Percentiles rank a stretch among this genome's conserved stretches.
Evolutionary conservation across 1,284 basidiomycete genomes (phyloP).

Genomic region (Trichosporon coremiiforme): DNA sequence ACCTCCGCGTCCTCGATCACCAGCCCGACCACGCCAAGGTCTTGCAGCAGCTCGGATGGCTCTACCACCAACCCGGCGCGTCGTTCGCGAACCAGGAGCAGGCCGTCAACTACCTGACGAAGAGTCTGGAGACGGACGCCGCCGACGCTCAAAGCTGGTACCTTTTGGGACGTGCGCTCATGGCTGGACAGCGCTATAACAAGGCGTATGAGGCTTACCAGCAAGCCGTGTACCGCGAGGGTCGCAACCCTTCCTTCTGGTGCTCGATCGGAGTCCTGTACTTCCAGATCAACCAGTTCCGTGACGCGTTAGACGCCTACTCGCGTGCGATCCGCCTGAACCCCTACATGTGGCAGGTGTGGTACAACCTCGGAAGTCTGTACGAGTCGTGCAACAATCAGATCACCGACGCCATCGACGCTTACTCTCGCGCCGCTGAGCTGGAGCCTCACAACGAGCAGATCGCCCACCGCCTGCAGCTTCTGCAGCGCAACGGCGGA

Average conservation of each 20-base stretch:
- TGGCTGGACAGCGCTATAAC: slow-evolving; percentile 97
- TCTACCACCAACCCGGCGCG: slow-evolving; percentile 93
- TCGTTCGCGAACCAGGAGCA: slow-evolving; percentile 93
- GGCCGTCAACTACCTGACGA: slow-evolving; percentile 90
- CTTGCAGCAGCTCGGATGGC: slow-evolving; percentile 94
- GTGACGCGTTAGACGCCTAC: slow-evolving; percentile 96
- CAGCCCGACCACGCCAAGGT: slow-evolving; percentile 96
- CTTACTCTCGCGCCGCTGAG: slow-evolving; percentile 88
- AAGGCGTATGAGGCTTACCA: slow-evolving; percentile 99
- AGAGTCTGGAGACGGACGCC: slow-evolving; percentile 92
- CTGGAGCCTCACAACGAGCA: slow-evolving; percentile 78
- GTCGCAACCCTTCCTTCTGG: slow-evolving; percentile 99
- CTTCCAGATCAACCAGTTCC: slow-evolving; percentile 99
- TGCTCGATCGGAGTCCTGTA: slow-evolving; percentile 99
- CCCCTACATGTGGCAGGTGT: slow-evolving; percentile 98
- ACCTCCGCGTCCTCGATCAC: slow-evolving; percentile 91
- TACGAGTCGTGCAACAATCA: slow-evolving; percentile 99
- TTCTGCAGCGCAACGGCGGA: slow-evolving; percentile 78
- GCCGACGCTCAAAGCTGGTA: slow-evolving; percentile 98
- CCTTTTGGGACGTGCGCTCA: slow-evolving; percentile 93
- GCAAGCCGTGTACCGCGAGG: slow-evolving; percentile 97
- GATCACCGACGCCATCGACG: slow-evolving; percentile 96
- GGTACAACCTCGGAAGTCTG: slow-evolving; percentile 95
- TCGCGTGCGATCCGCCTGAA: slow-evolving; percentile 98
- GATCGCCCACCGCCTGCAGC: slow-evolving; percentile 73